phyloP scores from a whole-genome alignment of 305 asterid species.

The Solanum hybrid region DNA sequence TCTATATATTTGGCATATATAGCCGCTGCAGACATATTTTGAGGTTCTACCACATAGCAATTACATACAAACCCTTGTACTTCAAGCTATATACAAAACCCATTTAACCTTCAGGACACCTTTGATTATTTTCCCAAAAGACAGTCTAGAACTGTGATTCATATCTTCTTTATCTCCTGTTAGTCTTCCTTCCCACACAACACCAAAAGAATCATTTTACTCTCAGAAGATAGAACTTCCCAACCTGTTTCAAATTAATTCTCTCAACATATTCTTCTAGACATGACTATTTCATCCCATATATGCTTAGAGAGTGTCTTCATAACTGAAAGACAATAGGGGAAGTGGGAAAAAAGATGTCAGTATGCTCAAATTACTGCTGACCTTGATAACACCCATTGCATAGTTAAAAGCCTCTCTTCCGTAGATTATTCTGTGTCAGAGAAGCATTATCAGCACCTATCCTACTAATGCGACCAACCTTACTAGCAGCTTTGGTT shows the following conservation, averaged over 20 bases:
- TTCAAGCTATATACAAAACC: background rate
- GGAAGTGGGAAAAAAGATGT: background rate
- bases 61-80: background rate
- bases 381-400: background rate
- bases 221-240: background rate
- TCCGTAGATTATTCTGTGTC: background rate
- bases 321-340: background rate
- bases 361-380: background rate
- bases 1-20: no score
- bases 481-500: background rate
- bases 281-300: background rate
- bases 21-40: background rate
- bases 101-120: background rate
- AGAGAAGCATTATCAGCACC: background rate
- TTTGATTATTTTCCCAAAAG: background rate
- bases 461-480: background rate
- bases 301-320: background rate
- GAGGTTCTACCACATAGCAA: background rate
- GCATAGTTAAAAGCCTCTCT: background rate
- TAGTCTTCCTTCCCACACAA: background rate
- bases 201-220: background rate
- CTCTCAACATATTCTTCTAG: background rate
- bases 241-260: background rate
- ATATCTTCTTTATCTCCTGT: background rate
- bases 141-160: background rate